A percentile compares a stretch with the other conserved stretches of the same genome.
These are phyloP conservation scores for Omphalotus guepiniiformis DNA, from an alignment of 768 basidiomycete species.

Conservation along the genomic window DNA sequence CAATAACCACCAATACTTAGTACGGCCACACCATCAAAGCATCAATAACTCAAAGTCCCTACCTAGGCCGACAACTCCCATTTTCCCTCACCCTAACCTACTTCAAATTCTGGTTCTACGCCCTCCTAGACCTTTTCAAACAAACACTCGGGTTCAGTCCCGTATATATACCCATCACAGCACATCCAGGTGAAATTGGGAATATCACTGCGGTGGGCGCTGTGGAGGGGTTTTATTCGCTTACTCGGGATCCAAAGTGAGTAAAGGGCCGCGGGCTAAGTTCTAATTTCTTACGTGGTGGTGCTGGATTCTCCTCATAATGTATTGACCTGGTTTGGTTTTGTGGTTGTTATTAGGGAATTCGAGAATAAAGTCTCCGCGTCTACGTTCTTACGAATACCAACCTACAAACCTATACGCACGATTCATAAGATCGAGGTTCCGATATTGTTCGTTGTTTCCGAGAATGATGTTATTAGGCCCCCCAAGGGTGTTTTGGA, in stretches of 20 bases:
- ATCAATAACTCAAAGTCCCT: conserved; percentile 25
- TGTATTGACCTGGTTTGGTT: neutral
- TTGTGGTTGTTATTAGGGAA: conserved; percentile 3
- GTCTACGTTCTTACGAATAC: conserved; percentile 14
- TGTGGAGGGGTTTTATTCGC: conserved; percentile 15
- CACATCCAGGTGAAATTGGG: conserved; percentile 18
- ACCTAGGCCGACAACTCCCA: conserved; percentile 17
- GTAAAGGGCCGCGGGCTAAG: neutral
- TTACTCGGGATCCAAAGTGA: conserved; percentile 9
- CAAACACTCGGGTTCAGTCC: conserved; percentile 21
- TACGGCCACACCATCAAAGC: conserved; percentile 13
- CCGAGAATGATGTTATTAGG: conserved; percentile 15
- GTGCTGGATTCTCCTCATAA: conserved; percentile 2
- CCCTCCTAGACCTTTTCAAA: conserved; percentile 20
- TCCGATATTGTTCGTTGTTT: conserved; percentile 18
- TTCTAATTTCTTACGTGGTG: neutral
- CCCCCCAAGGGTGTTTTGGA: conserved; percentile 9
- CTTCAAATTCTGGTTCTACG: conserved; percentile 18
- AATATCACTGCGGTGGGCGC: conserved; percentile 15
- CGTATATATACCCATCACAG: conserved; percentile 20
- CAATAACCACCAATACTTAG: conserved; percentile 14
- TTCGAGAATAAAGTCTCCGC: conserved; percentile 14
- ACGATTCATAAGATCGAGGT: conserved; percentile 15
- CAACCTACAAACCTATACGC: conserved; percentile 10
- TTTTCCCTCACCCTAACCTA: conserved; percentile 12